Evolutionary conservation across 177 flowering plant species (phyloP).

Genomic region (Vitis hybrid): DNA sequence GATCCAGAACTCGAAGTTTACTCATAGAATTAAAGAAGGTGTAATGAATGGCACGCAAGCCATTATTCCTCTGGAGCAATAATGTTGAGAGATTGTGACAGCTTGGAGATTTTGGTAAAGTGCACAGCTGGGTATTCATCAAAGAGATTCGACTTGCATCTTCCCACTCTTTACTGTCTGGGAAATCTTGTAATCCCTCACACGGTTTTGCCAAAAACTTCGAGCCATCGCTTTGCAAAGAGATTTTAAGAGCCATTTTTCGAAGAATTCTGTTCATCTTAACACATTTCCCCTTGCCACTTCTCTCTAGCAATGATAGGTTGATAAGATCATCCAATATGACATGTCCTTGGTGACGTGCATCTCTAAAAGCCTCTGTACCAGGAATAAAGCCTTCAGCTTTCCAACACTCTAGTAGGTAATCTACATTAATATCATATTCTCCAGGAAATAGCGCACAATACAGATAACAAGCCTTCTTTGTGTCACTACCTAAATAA

Average conservation of each 20-base stretch:
- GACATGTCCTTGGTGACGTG: background rate
- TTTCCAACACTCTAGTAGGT: conserved; percentile 16
- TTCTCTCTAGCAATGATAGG: conserved; percentile 12
- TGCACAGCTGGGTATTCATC: conserved; percentile 6
- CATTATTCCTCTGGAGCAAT: conserved; percentile 12
- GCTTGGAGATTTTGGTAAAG: conserved; percentile 5
- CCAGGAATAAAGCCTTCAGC: conserved; percentile 10
- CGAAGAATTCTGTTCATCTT: conserved; percentile 15
- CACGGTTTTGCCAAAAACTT: background rate
- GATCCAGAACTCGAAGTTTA: conserved; percentile 14
- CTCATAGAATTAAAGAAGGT: conserved; percentile 10
- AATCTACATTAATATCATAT: conserved; percentile 2
- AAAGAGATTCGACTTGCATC: conserved; percentile 10
- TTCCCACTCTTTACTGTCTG: conserved; percentile 7
- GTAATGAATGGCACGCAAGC: background rate
- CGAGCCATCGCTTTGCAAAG: background rate
- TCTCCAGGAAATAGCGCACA: conserved; percentile 18
- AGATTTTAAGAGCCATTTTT: background rate
- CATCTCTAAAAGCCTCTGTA: background rate
- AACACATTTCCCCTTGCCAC: background rate
- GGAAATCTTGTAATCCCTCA: background rate
- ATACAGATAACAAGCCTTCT: conserved; percentile 14
- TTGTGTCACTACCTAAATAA: background rate
- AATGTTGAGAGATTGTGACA: conserved; percentile 15
- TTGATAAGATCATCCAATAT: conserved; percentile 12